Conservation (phyloP, 352 stramenopile genomes). For the Globisporangium emineosum region DNA sequence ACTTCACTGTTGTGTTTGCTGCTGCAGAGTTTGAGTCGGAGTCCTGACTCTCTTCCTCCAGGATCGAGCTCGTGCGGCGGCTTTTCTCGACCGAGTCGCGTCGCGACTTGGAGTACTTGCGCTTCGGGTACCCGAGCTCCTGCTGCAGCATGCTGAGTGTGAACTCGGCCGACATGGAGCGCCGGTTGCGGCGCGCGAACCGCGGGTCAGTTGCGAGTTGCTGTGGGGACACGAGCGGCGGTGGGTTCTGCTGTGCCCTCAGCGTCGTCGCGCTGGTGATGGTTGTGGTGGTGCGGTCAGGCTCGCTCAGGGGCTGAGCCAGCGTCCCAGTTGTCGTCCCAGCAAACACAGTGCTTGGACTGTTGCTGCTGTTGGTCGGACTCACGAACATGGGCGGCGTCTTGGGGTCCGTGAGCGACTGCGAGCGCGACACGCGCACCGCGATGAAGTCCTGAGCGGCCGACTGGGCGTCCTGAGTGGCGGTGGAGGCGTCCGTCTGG, state of each 20-base stretch:
- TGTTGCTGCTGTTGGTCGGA: conserved; percentile 22
- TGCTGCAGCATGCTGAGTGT: conserved; percentile 63
- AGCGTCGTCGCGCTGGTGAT: neutral
- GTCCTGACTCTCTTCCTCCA: conserved; percentile 34
- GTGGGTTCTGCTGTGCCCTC: neutral
- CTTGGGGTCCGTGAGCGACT: conserved; percentile 38
- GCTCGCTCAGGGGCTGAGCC: conserved; percentile 3
- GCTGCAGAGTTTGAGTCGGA: conserved; percentile 4
- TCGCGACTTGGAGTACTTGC: conserved; percentile 19
- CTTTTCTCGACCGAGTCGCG: conserved; percentile 23
- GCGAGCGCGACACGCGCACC: conserved; percentile 33
- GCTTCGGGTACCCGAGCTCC: conserved; percentile 69
- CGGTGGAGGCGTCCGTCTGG: neutral
- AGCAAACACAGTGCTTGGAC: neutral
- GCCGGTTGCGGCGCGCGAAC: conserved; percentile 25
- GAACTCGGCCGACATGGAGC: conserved; percentile 57
- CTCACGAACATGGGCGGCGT: conserved; percentile 29
- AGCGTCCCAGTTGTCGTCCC: neutral
- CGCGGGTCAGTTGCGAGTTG: conserved; percentile 9
- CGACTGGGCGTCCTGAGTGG: neutral
- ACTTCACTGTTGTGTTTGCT: conserved; percentile 1
- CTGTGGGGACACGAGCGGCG: neutral
- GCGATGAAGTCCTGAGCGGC: conserved; percentile 10
- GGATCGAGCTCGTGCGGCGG: conserved; percentile 32
- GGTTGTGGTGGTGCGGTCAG: neutral